These are phyloP conservation scores for Pisolithus orientalis DNA, from an alignment of 768 basidiomycete species.

Conservation along the genomic window DNA sequence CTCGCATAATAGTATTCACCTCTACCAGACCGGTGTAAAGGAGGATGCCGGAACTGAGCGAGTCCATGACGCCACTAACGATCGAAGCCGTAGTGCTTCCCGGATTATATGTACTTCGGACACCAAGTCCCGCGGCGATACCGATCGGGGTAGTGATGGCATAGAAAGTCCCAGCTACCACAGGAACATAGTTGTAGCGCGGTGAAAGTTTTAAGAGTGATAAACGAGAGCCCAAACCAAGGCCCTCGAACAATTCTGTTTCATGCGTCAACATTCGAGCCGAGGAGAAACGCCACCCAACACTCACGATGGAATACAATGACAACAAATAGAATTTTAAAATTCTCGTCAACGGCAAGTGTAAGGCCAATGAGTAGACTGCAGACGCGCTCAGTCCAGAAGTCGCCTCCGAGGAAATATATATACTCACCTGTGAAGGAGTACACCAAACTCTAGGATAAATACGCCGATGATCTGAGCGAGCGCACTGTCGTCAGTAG, in stretches of 20 bases:
- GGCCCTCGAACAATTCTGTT: conserved; percentile 87
- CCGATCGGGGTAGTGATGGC: conserved; percentile 82
- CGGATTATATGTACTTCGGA: conserved; percentile 77
- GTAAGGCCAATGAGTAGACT: conserved; percentile 87
- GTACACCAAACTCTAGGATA: conserved; percentile 91
- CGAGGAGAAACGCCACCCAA: not conserved
- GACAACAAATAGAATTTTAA: conserved; percentile 85
- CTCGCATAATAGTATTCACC: conserved; percentile 28
- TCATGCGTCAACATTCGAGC: not conserved
- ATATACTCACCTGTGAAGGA: conserved; percentile 61
- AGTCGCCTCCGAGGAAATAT: not conserved
- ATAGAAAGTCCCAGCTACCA: conserved; percentile 57
- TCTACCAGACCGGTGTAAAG: conserved; percentile 86
- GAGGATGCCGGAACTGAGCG: conserved; percentile 81
- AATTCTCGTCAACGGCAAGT: conserved; percentile 77
- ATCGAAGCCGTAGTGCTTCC: conserved; percentile 68
- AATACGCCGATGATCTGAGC: conserved; percentile 83
- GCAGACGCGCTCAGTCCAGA: not conserved
- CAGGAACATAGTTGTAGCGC: conserved; percentile 50
- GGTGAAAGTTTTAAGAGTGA: conserved; percentile 63
- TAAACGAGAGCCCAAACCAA: conserved; percentile 87
- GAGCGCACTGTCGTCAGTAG: conserved; percentile 36
- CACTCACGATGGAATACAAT: conserved; percentile 85
- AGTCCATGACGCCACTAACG: conserved; percentile 80
- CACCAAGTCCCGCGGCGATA: conserved; percentile 77